Conservation (phyloP, 2,329 filamentous ascomycete species). For the Aspergillus thermomutatus region DNA sequence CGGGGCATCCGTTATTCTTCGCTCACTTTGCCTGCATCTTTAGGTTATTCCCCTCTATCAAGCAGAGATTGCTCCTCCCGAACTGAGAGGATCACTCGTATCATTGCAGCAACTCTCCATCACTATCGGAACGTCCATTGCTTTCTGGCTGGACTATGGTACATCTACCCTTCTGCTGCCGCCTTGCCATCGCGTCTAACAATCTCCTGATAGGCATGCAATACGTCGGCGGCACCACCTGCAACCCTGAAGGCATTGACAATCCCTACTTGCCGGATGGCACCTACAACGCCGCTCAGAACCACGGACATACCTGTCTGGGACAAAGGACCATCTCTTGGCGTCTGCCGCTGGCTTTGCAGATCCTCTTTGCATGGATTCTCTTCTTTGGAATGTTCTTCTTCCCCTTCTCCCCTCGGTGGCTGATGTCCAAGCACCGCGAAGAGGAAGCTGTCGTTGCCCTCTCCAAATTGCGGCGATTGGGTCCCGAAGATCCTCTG, state of each 20-base stretch:
- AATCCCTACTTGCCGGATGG: too few species aligned
- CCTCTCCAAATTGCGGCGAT: conserved; percentile 61
- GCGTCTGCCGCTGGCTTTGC: conserved; percentile 47
- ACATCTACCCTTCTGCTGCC: too few species aligned
- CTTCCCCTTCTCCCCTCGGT: conserved; percentile 75
- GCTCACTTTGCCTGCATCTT: neutral
- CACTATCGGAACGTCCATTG: conserved; percentile 46
- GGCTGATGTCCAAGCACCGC: conserved; percentile 67
- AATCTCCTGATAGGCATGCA: too few species aligned
- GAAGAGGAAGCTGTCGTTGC: conserved; percentile 64
- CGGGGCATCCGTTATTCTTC: fast-evolving
- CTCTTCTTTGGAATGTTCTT: conserved; percentile 72
- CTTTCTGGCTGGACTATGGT: too few species aligned
- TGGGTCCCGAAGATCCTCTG: conserved; percentile 62
- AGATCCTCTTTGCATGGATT: conserved; percentile 62
- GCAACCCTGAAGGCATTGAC: too few species aligned
- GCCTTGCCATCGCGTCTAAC: too few species aligned
- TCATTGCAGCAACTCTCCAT: conserved; percentile 64
- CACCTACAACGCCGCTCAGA: too few species aligned
- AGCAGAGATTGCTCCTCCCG: conserved; percentile 50
- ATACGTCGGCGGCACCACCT: conserved; percentile 53
- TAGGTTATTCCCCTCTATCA: conserved; percentile 29
- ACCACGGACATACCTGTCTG: too few species aligned
- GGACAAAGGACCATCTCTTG: conserved; percentile 58
- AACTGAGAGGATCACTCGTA: conserved; percentile 64